phyloP scores from a whole-genome alignment of 768 basidiomycete genomes.

The Auricularia sp. region DNA sequence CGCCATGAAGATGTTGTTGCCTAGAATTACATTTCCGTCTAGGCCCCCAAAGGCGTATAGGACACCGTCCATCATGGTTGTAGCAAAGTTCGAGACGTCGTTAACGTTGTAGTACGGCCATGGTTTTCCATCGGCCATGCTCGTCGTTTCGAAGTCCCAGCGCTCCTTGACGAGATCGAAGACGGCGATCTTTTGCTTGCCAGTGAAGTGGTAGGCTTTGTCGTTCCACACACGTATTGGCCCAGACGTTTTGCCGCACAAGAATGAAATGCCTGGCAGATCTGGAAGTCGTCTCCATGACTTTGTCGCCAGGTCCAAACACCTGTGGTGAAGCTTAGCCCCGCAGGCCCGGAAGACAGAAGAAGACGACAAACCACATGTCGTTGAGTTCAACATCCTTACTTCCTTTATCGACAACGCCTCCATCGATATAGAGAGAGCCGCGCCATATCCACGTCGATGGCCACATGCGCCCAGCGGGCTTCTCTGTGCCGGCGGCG shows the following conservation, averaged over 20 bases:
- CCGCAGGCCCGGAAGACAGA: slow-evolving; percentile 1
- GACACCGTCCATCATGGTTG: slow-evolving; percentile 18
- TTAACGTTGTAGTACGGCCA: slow-evolving; percentile 9
- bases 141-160: slow-evolving; percentile 24
- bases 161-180: slow-evolving; percentile 27
- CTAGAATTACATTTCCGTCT: slow-evolving; percentile 19
- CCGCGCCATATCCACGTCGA: slow-evolving; percentile 16
- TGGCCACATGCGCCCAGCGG: slow-evolving; percentile 18
- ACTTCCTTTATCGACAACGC: slow-evolving; percentile 6
- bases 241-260: slow-evolving; percentile 1
- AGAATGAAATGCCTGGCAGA: slow-evolving; percentile 4
- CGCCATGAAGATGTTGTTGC: slow-evolving; percentile 29
- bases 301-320: slow-evolving; percentile 11
- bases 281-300: slow-evolving; percentile 12
- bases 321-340: slow-evolving; percentile 11
- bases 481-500: slow-evolving; percentile 19
- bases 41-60: slow-evolving; percentile 31
- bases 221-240: slow-evolving; percentile 17
- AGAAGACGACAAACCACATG: not conserved
- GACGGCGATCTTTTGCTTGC: slow-evolving; percentile 19
- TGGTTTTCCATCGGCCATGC: slow-evolving; percentile 11
- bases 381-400: not conserved
- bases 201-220: slow-evolving; percentile 29
- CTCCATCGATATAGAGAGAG: slow-evolving; percentile 6
- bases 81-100: slow-evolving; percentile 9